Conservation (phyloP, 2,329 filamentous ascomycete species). For the Metarhizium guizhouense region DNA sequence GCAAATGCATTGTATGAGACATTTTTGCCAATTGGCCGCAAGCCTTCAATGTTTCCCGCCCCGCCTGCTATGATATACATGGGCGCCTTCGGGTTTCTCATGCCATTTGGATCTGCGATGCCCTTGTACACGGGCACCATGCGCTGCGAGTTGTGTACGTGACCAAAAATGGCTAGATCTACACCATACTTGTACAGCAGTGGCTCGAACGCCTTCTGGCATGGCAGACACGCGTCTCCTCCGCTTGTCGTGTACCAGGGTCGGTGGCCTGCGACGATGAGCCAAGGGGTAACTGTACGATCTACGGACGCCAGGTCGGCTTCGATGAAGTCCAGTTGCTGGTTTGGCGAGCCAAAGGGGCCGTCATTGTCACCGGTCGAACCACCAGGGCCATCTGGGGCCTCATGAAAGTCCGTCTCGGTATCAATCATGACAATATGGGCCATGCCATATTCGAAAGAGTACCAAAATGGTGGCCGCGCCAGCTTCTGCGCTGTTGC, state of each 20-base stretch:
- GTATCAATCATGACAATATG: conserved; percentile 25
- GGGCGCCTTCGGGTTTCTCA: conserved; percentile 24
- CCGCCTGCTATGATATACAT: conserved; percentile 40
- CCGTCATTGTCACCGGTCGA: conserved; percentile 30
- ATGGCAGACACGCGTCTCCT: conserved; percentile 29
- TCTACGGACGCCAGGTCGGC: conserved; percentile 49
- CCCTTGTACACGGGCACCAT: conserved; percentile 32
- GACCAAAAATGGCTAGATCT: conserved; percentile 46
- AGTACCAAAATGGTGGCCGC: conserved; percentile 16
- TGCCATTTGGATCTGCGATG: conserved; percentile 24
- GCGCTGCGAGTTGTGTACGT: conserved; percentile 50
- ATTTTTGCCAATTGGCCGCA: conserved; percentile 32
- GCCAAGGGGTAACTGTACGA: conserved; percentile 41
- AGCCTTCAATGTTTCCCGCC: conserved; percentile 46
- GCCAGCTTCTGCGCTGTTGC: conserved; percentile 31
- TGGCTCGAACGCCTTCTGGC: conserved; percentile 43
- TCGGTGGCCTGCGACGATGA: conserved; percentile 27
- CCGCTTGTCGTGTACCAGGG: conserved; percentile 37
- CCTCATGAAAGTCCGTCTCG: conserved; percentile 18
- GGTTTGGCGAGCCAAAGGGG: conserved; percentile 36
- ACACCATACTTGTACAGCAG: conserved; percentile 47
- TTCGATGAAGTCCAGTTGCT: conserved; percentile 46
- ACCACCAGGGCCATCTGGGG: conserved; percentile 18
- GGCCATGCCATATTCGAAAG: conserved; percentile 19
- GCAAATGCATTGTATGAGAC: conserved; percentile 36